Evolutionary conservation across 768 basidiomycete species (phyloP).

Genomic region (Termitomyces sp.): DNA sequence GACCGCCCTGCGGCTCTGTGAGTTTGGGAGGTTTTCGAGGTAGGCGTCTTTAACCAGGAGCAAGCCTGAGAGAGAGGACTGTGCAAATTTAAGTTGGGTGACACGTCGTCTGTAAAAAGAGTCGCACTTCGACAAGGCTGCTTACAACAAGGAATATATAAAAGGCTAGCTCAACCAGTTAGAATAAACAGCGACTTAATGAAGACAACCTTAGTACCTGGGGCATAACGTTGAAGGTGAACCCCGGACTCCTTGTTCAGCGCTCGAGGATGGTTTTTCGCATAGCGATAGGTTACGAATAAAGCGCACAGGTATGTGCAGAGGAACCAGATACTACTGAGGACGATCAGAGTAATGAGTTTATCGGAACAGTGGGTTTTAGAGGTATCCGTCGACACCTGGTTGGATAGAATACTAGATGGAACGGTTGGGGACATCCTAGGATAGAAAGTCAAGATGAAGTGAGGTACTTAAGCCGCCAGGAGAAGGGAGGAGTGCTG

Average conservation of each 20-base stretch:
- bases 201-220: conserved; percentile 35
- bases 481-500: no score
- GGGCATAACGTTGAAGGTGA: conserved; percentile 45
- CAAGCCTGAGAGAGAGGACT: conserved; percentile 56
- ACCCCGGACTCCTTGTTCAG: conserved; percentile 49
- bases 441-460: not conserved
- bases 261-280: conserved; percentile 40
- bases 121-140: conserved; percentile 43
- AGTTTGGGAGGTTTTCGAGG: conserved; percentile 50
- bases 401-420: not conserved
- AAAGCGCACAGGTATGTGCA: conserved; percentile 48
- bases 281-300: conserved; percentile 46
- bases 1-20: conserved; percentile 37
- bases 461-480: no score
- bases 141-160: conserved; percentile 49
- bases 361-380: not conserved
- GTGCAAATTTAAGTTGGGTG: conserved; percentile 17
- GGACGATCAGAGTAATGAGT: conserved; percentile 15
- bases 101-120: not conserved
- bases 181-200: not conserved
- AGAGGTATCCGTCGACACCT: not conserved
- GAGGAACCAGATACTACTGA: conserved; percentile 19
- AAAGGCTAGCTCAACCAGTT: conserved; percentile 18
- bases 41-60: conserved; percentile 53
- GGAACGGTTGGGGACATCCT: not conserved